These are phyloP conservation scores for Ustilago vetiveriae DNA, from an alignment of 1,284 basidiomycete species.

Conservation along the genomic window DNA sequence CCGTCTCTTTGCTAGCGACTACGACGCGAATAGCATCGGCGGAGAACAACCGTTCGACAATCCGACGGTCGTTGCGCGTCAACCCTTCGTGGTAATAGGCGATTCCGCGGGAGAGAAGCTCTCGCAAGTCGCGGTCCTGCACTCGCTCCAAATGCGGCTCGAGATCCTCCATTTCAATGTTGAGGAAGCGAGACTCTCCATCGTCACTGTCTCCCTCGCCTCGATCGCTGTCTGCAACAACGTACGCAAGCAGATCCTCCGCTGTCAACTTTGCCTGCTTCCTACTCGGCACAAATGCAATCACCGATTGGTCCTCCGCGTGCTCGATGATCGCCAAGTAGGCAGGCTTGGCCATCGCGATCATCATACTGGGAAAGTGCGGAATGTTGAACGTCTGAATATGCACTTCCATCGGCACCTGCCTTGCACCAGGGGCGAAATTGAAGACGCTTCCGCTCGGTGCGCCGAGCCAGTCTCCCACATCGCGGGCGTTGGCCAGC, in stretches of 20 bases:
- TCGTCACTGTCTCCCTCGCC: constrained; percentile 64
- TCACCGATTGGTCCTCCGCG: constrained; percentile 83
- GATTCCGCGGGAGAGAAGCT: constrained; percentile 87
- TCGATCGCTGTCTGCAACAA: constrained; percentile 78
- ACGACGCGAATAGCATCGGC: constrained; percentile 94
- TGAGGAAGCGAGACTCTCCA: constrained; percentile 82
- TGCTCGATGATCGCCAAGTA: constrained; percentile 93
- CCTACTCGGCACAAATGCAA: constrained; percentile 91
- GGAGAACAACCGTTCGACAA: constrained; percentile 91
- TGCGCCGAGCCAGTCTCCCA: constrained; percentile 98
- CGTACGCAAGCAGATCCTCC: constrained; percentile 89
- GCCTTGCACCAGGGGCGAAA: constrained; percentile 92
- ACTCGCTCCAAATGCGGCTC: constrained; percentile 88
- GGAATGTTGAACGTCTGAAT: constrained; percentile 93
- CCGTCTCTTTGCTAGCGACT: constrained; percentile 92
- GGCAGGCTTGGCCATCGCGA: constrained; percentile 97
- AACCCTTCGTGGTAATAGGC: constrained; percentile 96
- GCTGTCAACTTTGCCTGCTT: constrained; percentile 93
- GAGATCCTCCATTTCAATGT: constrained; percentile 84
- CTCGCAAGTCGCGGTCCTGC: constrained; percentile 79
- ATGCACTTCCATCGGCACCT: constrained; percentile 96
- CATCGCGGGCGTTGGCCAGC: constrained; percentile 91
- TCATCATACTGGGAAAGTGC: constrained; percentile 98
- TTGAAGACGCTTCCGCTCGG: constrained; percentile 91
- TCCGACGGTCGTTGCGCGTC: constrained; percentile 87